These are phyloP conservation scores for Cardamine occulta DNA, from an alignment of 345 rosid species.

Conservation along the genomic window DNA sequence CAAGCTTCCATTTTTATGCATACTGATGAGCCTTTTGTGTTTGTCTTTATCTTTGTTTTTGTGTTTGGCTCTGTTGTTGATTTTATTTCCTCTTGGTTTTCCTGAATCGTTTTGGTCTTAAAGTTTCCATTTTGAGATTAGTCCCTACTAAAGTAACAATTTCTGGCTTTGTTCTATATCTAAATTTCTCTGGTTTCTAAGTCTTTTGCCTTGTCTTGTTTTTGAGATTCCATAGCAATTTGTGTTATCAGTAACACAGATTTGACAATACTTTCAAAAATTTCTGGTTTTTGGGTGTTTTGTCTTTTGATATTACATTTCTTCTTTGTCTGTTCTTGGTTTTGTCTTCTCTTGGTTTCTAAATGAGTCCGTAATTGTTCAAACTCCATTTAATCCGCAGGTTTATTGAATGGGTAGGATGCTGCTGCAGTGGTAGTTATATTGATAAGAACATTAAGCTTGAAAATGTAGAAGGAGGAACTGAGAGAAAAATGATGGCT, in stretches of 20 bases:
- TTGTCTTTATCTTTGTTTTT: neutral
- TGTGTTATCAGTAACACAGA: neutral
- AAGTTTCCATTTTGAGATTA: slow-evolving; percentile 14
- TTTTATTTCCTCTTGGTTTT: neutral
- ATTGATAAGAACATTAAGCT: slow-evolving; percentile 40
- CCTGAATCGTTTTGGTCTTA: slow-evolving; percentile 1
- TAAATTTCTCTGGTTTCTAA: neutral
- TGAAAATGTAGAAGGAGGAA: slow-evolving; percentile 47
- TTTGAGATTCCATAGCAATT: neutral
- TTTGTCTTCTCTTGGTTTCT: neutral
- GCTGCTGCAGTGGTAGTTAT: slow-evolving; percentile 65
- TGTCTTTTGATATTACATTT: slow-evolving; percentile 4
- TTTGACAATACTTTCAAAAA: neutral
- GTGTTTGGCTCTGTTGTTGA: slow-evolving; percentile 1
- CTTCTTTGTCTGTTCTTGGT: slow-evolving; percentile 9
- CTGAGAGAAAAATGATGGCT: slow-evolving; percentile 30
- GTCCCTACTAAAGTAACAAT: neutral
- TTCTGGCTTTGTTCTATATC: slow-evolving; percentile 11
- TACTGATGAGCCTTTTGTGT: neutral
- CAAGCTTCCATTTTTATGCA: neutral
- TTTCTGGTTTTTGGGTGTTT: neutral
- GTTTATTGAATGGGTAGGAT: slow-evolving; percentile 81
- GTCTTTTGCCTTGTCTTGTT: neutral
- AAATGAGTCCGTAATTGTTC: neutral
- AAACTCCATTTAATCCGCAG: slow-evolving; percentile 41